Evolutionary conservation across 805 yeast genomes (phyloP).

Genomic region (Candida multigemmis): DNA sequence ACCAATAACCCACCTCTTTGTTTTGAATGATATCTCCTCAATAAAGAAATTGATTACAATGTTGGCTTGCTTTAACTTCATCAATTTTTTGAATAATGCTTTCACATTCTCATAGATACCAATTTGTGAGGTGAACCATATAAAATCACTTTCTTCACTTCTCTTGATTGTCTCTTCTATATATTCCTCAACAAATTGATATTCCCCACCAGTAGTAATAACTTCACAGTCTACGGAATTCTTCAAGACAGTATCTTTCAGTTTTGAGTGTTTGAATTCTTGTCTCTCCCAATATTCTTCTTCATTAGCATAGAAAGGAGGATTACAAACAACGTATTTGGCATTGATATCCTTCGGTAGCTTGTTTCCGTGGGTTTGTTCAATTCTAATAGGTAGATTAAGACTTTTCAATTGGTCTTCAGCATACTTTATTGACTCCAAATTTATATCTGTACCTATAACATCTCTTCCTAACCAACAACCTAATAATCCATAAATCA

Average conservation of each 20-base stretch:
- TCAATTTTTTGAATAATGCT: conserved; percentile 1
- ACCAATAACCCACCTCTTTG: conserved; percentile 11
- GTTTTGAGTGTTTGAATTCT: conserved; percentile 2
- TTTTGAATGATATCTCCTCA: conserved; percentile 4
- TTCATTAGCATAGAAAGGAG: conserved; percentile 9
- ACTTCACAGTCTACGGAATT: conserved; percentile 6
- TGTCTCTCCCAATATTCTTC: conserved; percentile 4
- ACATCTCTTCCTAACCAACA: conserved; percentile 2
- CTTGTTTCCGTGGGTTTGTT: conserved; percentile 1
- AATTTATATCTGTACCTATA: conserved; percentile 10
- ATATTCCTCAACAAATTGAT: conserved; percentile 5
- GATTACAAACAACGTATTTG: conserved; percentile 10
- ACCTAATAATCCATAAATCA: conserved; percentile 10
- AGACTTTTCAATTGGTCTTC: not conserved
- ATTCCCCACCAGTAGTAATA: conserved; percentile 10
- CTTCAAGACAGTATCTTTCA: conserved; percentile 4
- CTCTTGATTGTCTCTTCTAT: conserved; percentile 6
- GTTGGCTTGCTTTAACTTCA: not conserved
- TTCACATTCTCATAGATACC: conserved; percentile 8
- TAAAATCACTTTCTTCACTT: conserved; percentile 1
- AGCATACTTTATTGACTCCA: conserved; percentile 6
- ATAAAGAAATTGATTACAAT: conserved; percentile 3
- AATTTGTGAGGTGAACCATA: conserved; percentile 11
- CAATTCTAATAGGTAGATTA: not conserved
- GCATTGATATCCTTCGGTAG: conserved; percentile 1